phyloP scores from a whole-genome alignment of 1,284 basidiomycete genomes.

The Ganoderma boninense region DNA sequence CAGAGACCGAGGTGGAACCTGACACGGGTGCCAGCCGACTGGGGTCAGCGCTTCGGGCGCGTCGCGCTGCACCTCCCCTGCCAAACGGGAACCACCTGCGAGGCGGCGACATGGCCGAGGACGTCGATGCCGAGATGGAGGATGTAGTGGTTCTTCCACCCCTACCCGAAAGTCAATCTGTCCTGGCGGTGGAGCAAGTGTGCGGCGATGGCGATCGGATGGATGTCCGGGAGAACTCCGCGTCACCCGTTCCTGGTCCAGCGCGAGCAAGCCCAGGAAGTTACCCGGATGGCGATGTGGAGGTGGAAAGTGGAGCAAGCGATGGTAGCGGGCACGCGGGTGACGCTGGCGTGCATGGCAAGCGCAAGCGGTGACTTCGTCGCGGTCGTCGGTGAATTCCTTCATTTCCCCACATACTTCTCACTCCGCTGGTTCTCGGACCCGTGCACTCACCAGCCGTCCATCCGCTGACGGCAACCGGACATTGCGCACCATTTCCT shows the following conservation, averaged over 20 bases:
- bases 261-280: constrained; percentile 31
- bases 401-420: background rate
- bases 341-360: constrained; percentile 39
- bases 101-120: constrained; percentile 36
- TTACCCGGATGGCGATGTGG: constrained; percentile 37
- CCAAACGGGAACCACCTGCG: constrained; percentile 23
- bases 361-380: constrained; percentile 42
- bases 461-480: background rate
- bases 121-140: constrained; percentile 43
- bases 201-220: constrained; percentile 33
- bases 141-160: constrained; percentile 40
- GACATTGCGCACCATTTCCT: background rate
- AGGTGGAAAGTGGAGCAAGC: constrained; percentile 35
- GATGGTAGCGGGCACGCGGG: constrained; percentile 35
- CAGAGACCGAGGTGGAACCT: constrained; percentile 66
- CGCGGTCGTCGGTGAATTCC: background rate
- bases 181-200: constrained; percentile 30
- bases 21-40: constrained; percentile 44
- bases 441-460: background rate
- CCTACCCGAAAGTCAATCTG: constrained; percentile 40
- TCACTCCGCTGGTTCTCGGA: constrained; percentile 6
- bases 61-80: constrained; percentile 21
- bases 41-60: constrained; percentile 29
- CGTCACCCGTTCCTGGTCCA: constrained; percentile 33
- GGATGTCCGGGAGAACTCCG: constrained; percentile 32